phyloP scores from a whole-genome alignment of 2,329 filamentous ascomycete genomes.

The Aspergillus awamori region DNA sequence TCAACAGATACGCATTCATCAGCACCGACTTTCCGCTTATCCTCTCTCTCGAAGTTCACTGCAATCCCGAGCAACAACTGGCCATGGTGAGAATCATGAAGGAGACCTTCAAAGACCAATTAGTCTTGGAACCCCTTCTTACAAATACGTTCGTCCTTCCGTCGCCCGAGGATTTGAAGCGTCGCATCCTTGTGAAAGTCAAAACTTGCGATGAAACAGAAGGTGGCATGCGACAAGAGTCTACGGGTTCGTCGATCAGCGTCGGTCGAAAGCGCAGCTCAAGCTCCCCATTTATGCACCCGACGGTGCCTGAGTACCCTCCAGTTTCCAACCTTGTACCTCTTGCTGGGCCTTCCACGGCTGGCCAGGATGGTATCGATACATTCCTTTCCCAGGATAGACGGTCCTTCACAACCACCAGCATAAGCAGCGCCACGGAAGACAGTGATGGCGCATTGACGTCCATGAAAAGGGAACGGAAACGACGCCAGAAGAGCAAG shows the following conservation, averaged over 20 bases:
- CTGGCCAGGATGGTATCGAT: constrained; percentile 50
- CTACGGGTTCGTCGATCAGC: constrained; percentile 39
- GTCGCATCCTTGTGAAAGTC: constrained; percentile 89
- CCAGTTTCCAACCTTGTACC: constrained; percentile 53
- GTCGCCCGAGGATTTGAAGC: constrained; percentile 80
- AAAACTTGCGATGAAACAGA: constrained; percentile 71
- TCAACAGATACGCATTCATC: constrained; percentile 91
- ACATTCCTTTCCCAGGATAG: constrained; percentile 55
- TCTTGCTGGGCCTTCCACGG: constrained; percentile 57
- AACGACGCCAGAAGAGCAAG: constrained; percentile 72
- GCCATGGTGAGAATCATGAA: constrained; percentile 90
- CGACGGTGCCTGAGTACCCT: constrained; percentile 62
- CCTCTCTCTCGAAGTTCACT: constrained; percentile 95
- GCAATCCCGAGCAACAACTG: constrained; percentile 77
- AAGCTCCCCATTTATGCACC: constrained; percentile 73
- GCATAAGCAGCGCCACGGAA: constrained; percentile 66
- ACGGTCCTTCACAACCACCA: constrained; percentile 57
- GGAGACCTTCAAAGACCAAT: constrained; percentile 75
- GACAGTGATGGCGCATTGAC: constrained; percentile 68
- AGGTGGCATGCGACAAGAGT: constrained; percentile 49
- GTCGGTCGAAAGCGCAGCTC: constrained; percentile 65
- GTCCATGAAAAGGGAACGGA: constrained; percentile 61
- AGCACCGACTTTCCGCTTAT: constrained; percentile 87
- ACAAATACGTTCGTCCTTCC: constrained; percentile 71
- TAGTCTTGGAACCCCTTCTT: constrained; percentile 76